Evolutionary conservation across 345 rosid genomes (phyloP).

Genomic region (Physaria fendleri): DNA sequence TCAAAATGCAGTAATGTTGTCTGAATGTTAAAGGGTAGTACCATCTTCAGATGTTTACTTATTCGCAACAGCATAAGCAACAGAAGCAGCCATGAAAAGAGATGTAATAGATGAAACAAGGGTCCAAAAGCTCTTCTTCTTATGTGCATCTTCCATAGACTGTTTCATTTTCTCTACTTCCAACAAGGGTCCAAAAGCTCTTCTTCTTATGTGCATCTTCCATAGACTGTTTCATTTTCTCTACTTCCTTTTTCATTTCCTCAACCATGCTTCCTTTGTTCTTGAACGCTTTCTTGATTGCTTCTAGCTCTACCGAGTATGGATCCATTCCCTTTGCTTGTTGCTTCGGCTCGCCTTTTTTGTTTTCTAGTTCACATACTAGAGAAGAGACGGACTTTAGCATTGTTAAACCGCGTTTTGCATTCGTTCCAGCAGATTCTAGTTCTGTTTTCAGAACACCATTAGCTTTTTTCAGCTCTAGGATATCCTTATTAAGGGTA

Average conservation of each 20-base stretch:
- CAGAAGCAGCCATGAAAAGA: conserved; percentile 50
- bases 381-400: conserved; percentile 47
- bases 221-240: conserved; percentile 41
- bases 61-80: conserved; percentile 51
- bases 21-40: conserved; percentile 6
- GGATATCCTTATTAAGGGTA: conserved; percentile 35
- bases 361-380: conserved; percentile 32
- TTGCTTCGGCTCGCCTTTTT: conserved; percentile 17
- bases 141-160: conserved; percentile 44
- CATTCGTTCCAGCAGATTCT: conserved; percentile 32
- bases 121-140: conserved; percentile 63
- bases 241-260: conserved; percentile 53
- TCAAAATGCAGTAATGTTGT: conserved; percentile 13
- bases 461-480: conserved; percentile 34
- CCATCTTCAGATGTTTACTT: conserved; percentile 37
- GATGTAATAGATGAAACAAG: conserved; percentile 68
- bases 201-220: conserved; percentile 53
- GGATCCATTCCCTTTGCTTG: conserved; percentile 36
- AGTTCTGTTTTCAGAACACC: conserved; percentile 42
- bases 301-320: conserved; percentile 41
- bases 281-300: conserved; percentile 53
- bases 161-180: conserved; percentile 44
- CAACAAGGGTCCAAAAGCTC: conserved; percentile 55
- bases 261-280: conserved; percentile 48
- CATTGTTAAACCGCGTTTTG: conserved; percentile 37